Percentiles rank a stretch among this genome's conserved stretches.
These are phyloP conservation scores for Starmerella ratchasimensis DNA, from an alignment of 805 yeast species.

Conservation along the genomic window DNA sequence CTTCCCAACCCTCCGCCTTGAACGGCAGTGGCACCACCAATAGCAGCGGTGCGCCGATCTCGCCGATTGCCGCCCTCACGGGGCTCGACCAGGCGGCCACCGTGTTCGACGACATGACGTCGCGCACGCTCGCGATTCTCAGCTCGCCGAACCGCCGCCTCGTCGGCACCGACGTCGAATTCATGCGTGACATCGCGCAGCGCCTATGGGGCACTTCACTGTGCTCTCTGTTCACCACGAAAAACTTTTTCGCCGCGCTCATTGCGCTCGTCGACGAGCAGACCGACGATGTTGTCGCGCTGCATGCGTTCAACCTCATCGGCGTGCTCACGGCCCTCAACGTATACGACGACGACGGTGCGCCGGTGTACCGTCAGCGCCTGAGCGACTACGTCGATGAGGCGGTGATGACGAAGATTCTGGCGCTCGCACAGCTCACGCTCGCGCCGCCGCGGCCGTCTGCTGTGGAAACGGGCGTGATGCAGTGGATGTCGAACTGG, in stretches of 20 bases:
- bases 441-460: slow-evolving; percentile 4
- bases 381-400: slow-evolving; percentile 30
- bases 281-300: slow-evolving; percentile 21
- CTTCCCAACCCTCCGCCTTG: slow-evolving; percentile 1
- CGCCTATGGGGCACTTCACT: slow-evolving; percentile 26
- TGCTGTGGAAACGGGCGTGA: not conserved
- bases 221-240: slow-evolving; percentile 25
- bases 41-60: not conserved
- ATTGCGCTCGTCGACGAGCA: slow-evolving; percentile 24
- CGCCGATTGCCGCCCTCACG: slow-evolving; percentile 21
- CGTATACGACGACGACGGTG: slow-evolving; percentile 25
- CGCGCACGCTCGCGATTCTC: slow-evolving; percentile 21
- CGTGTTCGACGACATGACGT: slow-evolving; percentile 23
- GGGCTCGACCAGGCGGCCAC: slow-evolving; percentile 27
- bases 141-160: slow-evolving; percentile 12
- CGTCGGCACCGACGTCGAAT: slow-evolving; percentile 10
- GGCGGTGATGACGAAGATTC: slow-evolving; percentile 24
- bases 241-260: slow-evolving; percentile 29
- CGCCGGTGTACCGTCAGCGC: slow-evolving; percentile 27
- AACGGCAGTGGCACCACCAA: too few relatives aligned
- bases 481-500: slow-evolving; percentile 4
- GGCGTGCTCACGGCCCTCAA: slow-evolving; percentile 30
- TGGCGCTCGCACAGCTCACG: slow-evolving; percentile 21
- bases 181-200: slow-evolving; percentile 23
- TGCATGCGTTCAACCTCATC: slow-evolving; percentile 25